A percentile compares a stretch with the other conserved stretches of the same genome.
These are phyloP conservation scores for Scedosporium apiospermum DNA, from an alignment of 2,329 filamentous ascomycete genomes.

Conservation along the genomic window DNA sequence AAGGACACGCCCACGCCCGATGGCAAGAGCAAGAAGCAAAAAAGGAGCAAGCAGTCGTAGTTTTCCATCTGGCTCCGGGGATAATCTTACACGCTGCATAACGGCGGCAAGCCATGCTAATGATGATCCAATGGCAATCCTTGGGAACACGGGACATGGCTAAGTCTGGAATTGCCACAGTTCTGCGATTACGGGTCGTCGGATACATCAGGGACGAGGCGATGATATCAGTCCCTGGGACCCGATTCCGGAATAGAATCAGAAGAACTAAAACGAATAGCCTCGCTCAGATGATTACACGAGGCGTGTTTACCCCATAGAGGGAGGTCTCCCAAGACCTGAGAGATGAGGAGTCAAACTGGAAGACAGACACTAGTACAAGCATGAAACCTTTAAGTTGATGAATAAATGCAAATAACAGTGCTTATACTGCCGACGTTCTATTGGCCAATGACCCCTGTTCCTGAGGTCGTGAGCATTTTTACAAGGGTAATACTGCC, in stretches of 20 bases:
- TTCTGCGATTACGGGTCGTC: too few relatives aligned
- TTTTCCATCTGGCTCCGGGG: neutral
- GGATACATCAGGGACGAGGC: too few relatives aligned
- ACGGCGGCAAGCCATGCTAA: neutral
- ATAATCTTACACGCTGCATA: neutral
- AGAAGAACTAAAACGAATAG: too few relatives aligned
- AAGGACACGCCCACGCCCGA: conserved; percentile 3
- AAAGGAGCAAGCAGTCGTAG: neutral
- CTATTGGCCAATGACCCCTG: neutral
- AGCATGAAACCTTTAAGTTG: neutral
- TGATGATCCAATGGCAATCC: too few relatives aligned
- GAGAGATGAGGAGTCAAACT: neutral
- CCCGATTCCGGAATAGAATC: too few relatives aligned
- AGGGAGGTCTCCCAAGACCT: neutral
- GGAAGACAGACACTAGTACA: neutral
- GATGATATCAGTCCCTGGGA: too few relatives aligned
- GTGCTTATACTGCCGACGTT: neutral
- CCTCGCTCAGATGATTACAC: neutral
- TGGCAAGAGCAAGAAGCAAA: conserved; percentile 22
- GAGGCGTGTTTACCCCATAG: neutral
- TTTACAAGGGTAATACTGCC: too few relatives aligned
- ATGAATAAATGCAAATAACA: neutral
- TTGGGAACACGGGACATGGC: too few relatives aligned
- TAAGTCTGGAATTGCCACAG: too few relatives aligned
- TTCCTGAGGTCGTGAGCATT: neutral